Base-by-base conservation (phyloP, 2,329 filamentous ascomycete species). In the Beauveria caledonica region DNA sequence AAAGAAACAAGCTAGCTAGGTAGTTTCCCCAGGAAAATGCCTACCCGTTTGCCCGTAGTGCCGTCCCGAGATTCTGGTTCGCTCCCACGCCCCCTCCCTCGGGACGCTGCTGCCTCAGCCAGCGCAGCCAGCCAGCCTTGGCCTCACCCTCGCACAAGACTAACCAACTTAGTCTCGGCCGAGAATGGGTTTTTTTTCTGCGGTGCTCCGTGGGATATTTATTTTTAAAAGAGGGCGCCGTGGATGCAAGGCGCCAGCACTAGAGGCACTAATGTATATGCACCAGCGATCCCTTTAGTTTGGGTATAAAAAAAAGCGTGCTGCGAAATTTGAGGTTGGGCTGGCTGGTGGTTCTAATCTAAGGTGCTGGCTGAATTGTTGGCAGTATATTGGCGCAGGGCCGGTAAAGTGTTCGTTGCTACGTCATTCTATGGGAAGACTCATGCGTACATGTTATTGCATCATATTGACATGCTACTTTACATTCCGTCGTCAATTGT, bases 231-330 rank as follows among this genome's bases (percentile, higher is more conserved):
- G 21, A 42, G 50, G 50, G 50, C 50, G 50, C 4, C 33, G 11
- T 53, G 36, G 50, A 53, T 33, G 50, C 50, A 52, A 36, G 49
- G 49, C 29, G 49, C n/a, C 33, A 39, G 23, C 51, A 39, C 51
- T 54, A 54, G 21, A 9, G 13, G 21, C 21, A 54, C 51, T 55
- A 55, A 55, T 55, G 53, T 48, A 39, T 56, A 56, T 56, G 53
- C 53, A 56, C 27, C 53, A 56, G 53, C 53, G 53, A 56, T 56
- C 53, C 40, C 23, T 56, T 56, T 56, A 56, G 53, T 56, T 56
- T 45, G 27, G 27, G 42, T 29, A 7, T n/a, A 44, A 6, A 56
- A 36, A 36, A 36, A 29, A 17, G 3, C 33, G 33, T 36, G 33
- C 33, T 13, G 33, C 10, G 11, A 36, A 36, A 36, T 15, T 0